Evolutionary conservation across 2,329 filamentous ascomycete species (phyloP).

Genomic region (Dactylellina sp.): DNA sequence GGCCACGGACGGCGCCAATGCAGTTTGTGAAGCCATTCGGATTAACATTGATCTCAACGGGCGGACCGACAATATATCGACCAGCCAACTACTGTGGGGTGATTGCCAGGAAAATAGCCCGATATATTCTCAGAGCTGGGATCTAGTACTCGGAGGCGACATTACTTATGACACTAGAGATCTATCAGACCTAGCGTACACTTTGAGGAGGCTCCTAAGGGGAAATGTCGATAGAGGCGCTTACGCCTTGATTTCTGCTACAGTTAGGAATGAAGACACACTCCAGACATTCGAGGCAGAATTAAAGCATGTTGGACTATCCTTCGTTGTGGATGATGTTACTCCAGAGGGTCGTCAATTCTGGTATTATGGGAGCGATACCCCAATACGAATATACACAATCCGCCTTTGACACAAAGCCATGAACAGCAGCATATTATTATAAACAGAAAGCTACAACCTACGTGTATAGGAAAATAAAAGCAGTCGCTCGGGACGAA

Average conservation of each 20-base stretch:
- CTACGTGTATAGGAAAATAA: background rate
- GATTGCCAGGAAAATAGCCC: conserved; percentile 60
- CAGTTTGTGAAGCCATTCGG: conserved; percentile 75
- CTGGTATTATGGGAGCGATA: conserved; percentile 49
- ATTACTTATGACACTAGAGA: conserved; percentile 78
- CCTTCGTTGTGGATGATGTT: conserved; percentile 6
- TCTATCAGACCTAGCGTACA: conserved; percentile 74
- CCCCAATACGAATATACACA: conserved; percentile 39
- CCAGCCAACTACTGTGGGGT: conserved; percentile 42
- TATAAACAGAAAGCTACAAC: background rate
- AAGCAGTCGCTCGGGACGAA: background rate
- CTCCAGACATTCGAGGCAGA: conserved; percentile 71
- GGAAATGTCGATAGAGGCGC: conserved; percentile 67
- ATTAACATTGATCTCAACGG: conserved; percentile 77
- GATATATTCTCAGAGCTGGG: conserved; percentile 66
- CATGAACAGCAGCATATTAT: conserved; percentile 1
- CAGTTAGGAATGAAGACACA: conserved; percentile 77
- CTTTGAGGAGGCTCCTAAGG: conserved; percentile 70
- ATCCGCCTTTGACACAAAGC: conserved; percentile 1
- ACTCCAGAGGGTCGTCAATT: conserved; percentile 2
- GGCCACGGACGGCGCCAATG: conserved; percentile 79
- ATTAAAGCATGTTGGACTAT: conserved; percentile 3
- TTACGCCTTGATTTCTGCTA: conserved; percentile 75
- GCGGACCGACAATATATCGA: conserved; percentile 12
- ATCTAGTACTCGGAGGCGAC: conserved; percentile 80